Evolutionary conservation across 345 rosid genomes (phyloP).

Genomic region (sweet orange (Citrus sinensis)): DVS_A1.0 CM039168.1:2320501-2321000

Average conservation of each 20-base stretch:
- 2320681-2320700: background rate
- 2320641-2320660: background rate
- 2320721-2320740: background rate
- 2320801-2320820: background rate
- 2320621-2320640: background rate
- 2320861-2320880: background rate
- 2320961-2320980: conserved; percentile 3
- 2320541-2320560: too few relatives aligned
- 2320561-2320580: too few relatives aligned
- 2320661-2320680: background rate
- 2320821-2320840: background rate
- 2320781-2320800: background rate
- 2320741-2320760: background rate
- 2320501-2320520: too few relatives aligned
- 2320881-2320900: background rate
- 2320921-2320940: background rate
- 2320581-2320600: too few relatives aligned
- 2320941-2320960: background rate
- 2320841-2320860: background rate
- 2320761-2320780: background rate
- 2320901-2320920: background rate
- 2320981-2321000: conserved; percentile 13
- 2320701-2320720: background rate
- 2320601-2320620: too few relatives aligned
- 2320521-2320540: too few relatives aligned